Evolutionary conservation across 441 rosid species (phyloP).

Genomic region (Metrosideros polymorpha): DNA sequence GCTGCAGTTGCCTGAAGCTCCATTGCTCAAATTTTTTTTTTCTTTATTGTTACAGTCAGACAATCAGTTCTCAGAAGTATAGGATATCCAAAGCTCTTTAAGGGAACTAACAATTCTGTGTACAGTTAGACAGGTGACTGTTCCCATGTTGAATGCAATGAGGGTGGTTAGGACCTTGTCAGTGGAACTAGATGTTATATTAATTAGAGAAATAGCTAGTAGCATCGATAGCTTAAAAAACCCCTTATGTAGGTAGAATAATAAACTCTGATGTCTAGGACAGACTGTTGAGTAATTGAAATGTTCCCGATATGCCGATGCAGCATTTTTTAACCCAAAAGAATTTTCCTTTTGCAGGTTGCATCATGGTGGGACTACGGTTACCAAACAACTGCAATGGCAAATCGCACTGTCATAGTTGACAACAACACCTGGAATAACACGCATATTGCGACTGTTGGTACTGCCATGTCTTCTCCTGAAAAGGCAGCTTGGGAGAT

Average conservation of each 20-base stretch:
- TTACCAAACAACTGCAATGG: conserved; percentile 99
- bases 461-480: conserved; percentile 99
- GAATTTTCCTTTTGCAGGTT: conserved; percentile 42
- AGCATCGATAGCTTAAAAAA: not conserved
- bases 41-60: not conserved
- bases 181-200: not conserved
- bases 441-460: conserved; percentile 99
- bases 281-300: not conserved
- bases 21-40: not conserved
- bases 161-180: not conserved
- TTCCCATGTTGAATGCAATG: not conserved
- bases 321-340: not conserved
- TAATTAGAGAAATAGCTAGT: not conserved
- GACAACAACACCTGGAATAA: conserved; percentile 99
- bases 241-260: not conserved
- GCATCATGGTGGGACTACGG: conserved; percentile 99
- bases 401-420: conserved; percentile 97
- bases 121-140: not conserved
- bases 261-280: not conserved
- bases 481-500: conserved; percentile 99
- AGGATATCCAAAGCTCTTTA: not conserved
- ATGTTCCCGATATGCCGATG: not conserved
- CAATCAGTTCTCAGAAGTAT: not conserved
- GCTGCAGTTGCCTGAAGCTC: not conserved
- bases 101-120: not conserved